phyloP scores from a whole-genome alignment of 1,284 basidiomycete genomes.

The Anthracocystis walkeri region DNA sequence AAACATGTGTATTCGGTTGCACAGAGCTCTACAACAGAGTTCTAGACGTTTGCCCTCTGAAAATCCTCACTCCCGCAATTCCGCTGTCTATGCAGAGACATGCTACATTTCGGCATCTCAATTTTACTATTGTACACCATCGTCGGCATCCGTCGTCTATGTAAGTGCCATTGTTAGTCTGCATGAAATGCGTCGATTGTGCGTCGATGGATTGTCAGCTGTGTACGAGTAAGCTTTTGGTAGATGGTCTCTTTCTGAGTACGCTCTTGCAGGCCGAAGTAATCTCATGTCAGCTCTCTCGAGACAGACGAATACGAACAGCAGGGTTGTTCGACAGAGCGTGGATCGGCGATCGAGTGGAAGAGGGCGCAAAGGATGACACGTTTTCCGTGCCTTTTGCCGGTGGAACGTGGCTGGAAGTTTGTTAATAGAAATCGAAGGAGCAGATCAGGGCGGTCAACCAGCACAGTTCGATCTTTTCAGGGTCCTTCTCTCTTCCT shows the following conservation, averaged over 20 bases:
- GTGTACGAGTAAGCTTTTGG: no score
- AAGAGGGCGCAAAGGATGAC: background rate
- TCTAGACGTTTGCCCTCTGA: background rate
- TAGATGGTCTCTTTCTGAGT: no score
- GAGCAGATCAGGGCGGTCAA: no score
- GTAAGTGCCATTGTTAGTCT: background rate
- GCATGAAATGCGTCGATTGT: background rate
- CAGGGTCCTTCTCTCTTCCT: no score
- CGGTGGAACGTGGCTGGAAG: constrained; percentile 3
- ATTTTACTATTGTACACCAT: background rate
- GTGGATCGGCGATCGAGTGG: background rate
- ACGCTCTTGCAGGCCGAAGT: no score
- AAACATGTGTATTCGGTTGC: no score
- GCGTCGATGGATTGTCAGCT: no score
- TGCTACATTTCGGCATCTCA: background rate
- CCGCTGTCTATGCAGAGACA: background rate
- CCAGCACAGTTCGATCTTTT: no score
- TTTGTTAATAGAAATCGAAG: background rate
- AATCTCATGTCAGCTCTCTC: no score
- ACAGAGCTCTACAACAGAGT: no score
- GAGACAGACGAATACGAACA: no score
- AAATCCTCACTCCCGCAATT: background rate
- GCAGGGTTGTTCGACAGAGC: background rate
- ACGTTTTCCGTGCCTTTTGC: background rate
- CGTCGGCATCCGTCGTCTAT: background rate